Conservation (phyloP, 2,329 filamentous ascomycete genomes). For the Dothidotthia symphoricarpi region DNA sequence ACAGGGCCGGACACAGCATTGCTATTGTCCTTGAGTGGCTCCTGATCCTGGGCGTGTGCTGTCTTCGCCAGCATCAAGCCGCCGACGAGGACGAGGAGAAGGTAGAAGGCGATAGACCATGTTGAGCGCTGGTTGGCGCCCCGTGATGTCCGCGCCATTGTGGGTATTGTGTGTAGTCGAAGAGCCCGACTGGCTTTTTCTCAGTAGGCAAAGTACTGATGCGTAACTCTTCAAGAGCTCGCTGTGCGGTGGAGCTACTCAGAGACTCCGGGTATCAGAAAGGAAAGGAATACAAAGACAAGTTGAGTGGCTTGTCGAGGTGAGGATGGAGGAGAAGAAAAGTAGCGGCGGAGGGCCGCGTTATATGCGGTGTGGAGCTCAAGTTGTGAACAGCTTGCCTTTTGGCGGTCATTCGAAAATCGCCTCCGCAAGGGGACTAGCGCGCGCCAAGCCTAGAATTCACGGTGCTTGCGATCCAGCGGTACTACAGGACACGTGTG, state of each 20-base stretch:
- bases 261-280: conserved; percentile 32
- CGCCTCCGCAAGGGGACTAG: conserved; percentile 21
- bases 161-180: conserved; percentile 31
- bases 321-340: conserved; percentile 22
- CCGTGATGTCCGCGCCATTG: conserved; percentile 60
- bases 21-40: conserved; percentile 60
- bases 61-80: conserved; percentile 81
- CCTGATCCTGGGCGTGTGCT: conserved; percentile 70
- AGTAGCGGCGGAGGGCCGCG: conserved; percentile 21
- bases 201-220: conserved; percentile 14
- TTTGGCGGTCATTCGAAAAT: conserved; percentile 20
- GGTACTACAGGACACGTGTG: conserved; percentile 35
- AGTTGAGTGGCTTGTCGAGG: conserved; percentile 17
- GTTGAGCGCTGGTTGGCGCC: conserved; percentile 71
- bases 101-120: conserved; percentile 89
- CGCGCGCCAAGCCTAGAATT: conserved; percentile 1
- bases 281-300: conserved; percentile 24
- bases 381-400: conserved; percentile 30
- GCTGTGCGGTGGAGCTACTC: conserved; percentile 19
- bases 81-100: conserved; percentile 80
- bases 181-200: conserved; percentile 15
- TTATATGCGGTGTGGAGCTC: conserved; percentile 31
- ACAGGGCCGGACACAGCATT: conserved; percentile 47
- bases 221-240: conserved; percentile 28
- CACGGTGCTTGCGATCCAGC: conserved; percentile 9